Base-by-base conservation (phyloP, 805 yeast species). In the Candida namnaoensis region DNA sequence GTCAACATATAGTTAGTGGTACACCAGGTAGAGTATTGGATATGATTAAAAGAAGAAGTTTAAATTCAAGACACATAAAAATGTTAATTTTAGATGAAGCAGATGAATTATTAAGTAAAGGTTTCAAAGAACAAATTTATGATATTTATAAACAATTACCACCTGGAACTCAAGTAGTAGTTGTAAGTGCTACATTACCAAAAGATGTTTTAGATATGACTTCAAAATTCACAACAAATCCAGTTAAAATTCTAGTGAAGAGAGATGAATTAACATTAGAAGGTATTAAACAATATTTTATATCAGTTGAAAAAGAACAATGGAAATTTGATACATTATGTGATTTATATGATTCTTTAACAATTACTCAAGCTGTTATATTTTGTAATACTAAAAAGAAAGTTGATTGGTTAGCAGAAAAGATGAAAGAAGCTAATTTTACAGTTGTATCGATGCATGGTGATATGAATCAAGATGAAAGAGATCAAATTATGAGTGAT, bases 391-490 rank as follows among this genome's bases (percentile, higher is more conserved):
- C 98, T 50, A 85, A 91, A 68, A 76, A 82, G 64, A 91, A 91
- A 74, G 99, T 91, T 50, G 95, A 88, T 65, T 85, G 84, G 82
- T 75, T 93, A 44, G 73, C 95, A 42, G 83, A 78, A 42, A 82
- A 85, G 62, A 78, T 91, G 74, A 76, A 75, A 42, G 79, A 73
- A 48, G 77, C 83, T 44, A 82, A 86, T 65, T 93, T 91, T 73
- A 86, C 96, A 33, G 96, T 93, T 40, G 85, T 85, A 38, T 80
- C 97, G 38, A 93, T 93, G 84, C 98, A 93, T 69, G 95, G 96
- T 37, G 99, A 93, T 61, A 81, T 93, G 86, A 80, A 86, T 56
- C 99, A 93, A 69, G 82, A 82, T 56, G 96, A 91, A 62, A 78
- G 99, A 68, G 97, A 93, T 66, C 70, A 78, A 55, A 86, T 93